Conservation (phyloP, 2,329 filamentous ascomycete species). For the Penicillium sp. region DNA sequence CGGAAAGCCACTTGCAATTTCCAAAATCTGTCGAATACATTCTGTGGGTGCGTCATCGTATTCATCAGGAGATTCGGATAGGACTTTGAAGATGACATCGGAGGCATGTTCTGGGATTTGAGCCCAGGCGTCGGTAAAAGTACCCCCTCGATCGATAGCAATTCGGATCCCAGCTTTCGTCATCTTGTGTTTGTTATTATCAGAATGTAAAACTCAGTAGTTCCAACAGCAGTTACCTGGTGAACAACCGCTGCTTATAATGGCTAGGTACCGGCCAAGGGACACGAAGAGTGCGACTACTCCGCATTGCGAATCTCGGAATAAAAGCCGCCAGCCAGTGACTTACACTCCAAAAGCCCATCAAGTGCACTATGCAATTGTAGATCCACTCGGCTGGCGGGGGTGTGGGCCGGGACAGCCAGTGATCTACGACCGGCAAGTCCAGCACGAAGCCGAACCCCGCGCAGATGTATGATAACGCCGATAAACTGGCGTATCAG, state of each 20-base stretch:
- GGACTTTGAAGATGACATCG: slow-evolving; percentile 30
- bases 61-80: slow-evolving; percentile 31
- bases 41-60: slow-evolving; percentile 61
- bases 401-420: background rate
- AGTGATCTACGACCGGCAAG: background rate
- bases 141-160: slow-evolving; percentile 26
- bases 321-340: background rate
- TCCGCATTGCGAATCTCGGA: background rate
- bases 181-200: background rate
- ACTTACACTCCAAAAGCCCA: background rate
- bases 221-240: background rate
- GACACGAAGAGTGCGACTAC: background rate
- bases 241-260: background rate
- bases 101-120: slow-evolving; percentile 19
- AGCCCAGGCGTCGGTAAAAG: slow-evolving; percentile 32
- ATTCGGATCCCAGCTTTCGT: background rate
- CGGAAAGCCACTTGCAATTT: slow-evolving; percentile 8
- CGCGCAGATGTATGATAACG: background rate
- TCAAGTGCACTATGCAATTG: background rate
- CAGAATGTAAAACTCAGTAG: background rate
- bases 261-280: background rate
- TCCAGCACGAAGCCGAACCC: background rate
- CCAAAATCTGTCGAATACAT: slow-evolving; percentile 76
- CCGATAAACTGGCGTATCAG: background rate
- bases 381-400: background rate